phyloP scores from a whole-genome alignment of 768 basidiomycete genomes.

The Mycena pura region DNA sequence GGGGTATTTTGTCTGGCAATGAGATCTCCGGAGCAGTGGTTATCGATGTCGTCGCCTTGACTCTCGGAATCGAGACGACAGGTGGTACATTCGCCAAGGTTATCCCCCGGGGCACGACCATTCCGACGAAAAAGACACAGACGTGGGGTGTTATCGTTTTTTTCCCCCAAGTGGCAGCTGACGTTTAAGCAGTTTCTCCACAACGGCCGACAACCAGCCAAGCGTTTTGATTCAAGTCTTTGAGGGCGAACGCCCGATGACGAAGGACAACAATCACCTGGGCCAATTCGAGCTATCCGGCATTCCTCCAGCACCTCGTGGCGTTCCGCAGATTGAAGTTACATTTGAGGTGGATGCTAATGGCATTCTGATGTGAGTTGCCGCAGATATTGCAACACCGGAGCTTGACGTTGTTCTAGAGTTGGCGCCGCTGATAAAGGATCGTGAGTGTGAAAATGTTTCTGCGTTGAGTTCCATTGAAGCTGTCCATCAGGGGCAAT shows the following conservation, averaged over 20 bases:
- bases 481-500: slow-evolving; percentile 60
- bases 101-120: slow-evolving; percentile 55
- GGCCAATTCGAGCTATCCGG: slow-evolving; percentile 93
- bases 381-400: slow-evolving; percentile 53
- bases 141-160: slow-evolving; percentile 35
- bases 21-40: slow-evolving; percentile 57
- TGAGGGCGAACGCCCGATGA: slow-evolving; percentile 88
- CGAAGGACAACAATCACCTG: slow-evolving; percentile 90
- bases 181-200: slow-evolving; percentile 66
- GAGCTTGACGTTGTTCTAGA: slow-evolving; percentile 39
- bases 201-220: slow-evolving; percentile 88
- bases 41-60: slow-evolving; percentile 63
- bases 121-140: slow-evolving; percentile 59
- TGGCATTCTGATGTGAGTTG: slow-evolving; percentile 79
- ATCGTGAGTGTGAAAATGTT: slow-evolving; percentile 48
- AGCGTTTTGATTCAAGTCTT: slow-evolving; percentile 90
- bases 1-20: slow-evolving; percentile 67
- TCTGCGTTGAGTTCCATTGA: neutral
- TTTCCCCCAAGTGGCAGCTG: neutral
- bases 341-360: slow-evolving; percentile 91
- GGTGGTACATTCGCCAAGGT: slow-evolving; percentile 66
- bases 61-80: slow-evolving; percentile 68
- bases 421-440: slow-evolving; percentile 75
- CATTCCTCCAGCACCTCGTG: slow-evolving; percentile 87
- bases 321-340: slow-evolving; percentile 91